These are phyloP conservation scores for Tylopilus subfusipes DNA, from an alignment of 768 basidiomycete species.

Conservation along the genomic window DNA sequence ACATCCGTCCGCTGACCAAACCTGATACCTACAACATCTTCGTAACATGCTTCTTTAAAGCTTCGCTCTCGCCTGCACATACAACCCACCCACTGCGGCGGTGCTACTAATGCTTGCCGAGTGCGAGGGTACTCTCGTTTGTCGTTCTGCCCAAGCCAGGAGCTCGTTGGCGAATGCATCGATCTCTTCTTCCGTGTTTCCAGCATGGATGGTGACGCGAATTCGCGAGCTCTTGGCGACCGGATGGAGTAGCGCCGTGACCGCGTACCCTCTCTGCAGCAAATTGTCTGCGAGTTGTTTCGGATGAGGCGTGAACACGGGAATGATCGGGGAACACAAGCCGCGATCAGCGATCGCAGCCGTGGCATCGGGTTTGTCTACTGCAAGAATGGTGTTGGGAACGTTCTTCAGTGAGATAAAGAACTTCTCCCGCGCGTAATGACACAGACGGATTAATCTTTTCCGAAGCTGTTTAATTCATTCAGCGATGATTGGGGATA, in stretches of 20 bases:
- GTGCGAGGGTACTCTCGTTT: not conserved
- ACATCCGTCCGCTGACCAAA: not conserved
- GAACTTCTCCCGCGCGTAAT: constrained; percentile 13
- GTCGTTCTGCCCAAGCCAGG: constrained; percentile 11
- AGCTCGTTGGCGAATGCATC: constrained; percentile 10
- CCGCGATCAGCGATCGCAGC: not conserved
- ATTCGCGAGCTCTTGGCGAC: constrained; percentile 10
- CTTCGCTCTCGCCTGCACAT: constrained; percentile 7
- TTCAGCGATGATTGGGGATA: not conserved
- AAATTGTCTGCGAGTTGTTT: constrained; percentile 6
- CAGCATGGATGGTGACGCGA: constrained; percentile 20
- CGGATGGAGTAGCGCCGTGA: constrained; percentile 5
- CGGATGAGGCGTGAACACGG: constrained; percentile 11
- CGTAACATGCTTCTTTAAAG: constrained; percentile 3
- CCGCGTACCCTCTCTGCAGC: constrained; percentile 15
- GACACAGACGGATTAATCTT: not conserved
- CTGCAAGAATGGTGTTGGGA: constrained; percentile 5
- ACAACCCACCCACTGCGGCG: not conserved
- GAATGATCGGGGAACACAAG: constrained; percentile 19
- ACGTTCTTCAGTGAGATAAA: constrained; percentile 1
- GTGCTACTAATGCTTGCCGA: not conserved
- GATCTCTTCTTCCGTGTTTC: constrained; percentile 21
- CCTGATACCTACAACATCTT: not conserved
- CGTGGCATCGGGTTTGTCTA: not conserved
- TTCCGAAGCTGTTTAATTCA: constrained; percentile 16